phyloP scores from a whole-genome alignment of 352 stramenopile species.

The Phytophthora melonis region DNA sequence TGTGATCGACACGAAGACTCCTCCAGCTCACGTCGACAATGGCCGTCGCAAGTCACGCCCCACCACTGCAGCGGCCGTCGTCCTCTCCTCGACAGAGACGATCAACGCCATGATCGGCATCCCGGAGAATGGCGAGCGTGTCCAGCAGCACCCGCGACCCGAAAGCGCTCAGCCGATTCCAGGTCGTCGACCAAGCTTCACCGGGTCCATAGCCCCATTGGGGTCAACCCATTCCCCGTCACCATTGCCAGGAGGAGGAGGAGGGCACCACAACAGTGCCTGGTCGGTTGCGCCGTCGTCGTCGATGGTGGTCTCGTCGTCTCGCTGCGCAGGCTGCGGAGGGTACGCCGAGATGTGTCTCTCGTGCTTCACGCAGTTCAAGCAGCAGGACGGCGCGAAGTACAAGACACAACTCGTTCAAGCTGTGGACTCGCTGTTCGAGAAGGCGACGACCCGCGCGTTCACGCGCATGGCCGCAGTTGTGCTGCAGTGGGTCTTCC shows the following conservation, averaged over 20 bases:
- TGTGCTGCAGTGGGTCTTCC: conserved; percentile 74
- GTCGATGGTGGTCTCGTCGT: conserved; percentile 13
- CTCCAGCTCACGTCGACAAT: conserved; percentile 3
- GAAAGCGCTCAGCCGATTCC: conserved; percentile 26
- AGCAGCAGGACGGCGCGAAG: conserved; percentile 57
- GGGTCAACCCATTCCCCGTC: conserved; percentile 1
- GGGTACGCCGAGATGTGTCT: conserved; percentile 76
- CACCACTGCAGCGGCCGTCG: conserved; percentile 35
- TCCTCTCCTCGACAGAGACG: conserved; percentile 38
- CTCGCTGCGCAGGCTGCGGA: conserved; percentile 70
- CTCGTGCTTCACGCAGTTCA: conserved; percentile 72
- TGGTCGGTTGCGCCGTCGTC: conserved; percentile 11
- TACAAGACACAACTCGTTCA: conserved; percentile 78
- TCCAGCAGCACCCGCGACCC: conserved; percentile 19
- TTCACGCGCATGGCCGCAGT: conserved; percentile 67
- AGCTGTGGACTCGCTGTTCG: conserved; percentile 72
- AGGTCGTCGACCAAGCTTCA: background rate
- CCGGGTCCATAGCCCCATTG: conserved; percentile 29
- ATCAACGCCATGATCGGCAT: conserved; percentile 48
- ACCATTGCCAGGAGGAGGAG: background rate
- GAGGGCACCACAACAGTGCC: conserved; percentile 1
- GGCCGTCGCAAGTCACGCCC: conserved; percentile 41
- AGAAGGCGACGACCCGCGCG: conserved; percentile 61
- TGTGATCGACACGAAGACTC: conserved; percentile 5
- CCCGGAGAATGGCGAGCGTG: conserved; percentile 16